phyloP scores from a whole-genome alignment of 1,284 basidiomycete genomes.

The Tilletia walkeri region DNA sequence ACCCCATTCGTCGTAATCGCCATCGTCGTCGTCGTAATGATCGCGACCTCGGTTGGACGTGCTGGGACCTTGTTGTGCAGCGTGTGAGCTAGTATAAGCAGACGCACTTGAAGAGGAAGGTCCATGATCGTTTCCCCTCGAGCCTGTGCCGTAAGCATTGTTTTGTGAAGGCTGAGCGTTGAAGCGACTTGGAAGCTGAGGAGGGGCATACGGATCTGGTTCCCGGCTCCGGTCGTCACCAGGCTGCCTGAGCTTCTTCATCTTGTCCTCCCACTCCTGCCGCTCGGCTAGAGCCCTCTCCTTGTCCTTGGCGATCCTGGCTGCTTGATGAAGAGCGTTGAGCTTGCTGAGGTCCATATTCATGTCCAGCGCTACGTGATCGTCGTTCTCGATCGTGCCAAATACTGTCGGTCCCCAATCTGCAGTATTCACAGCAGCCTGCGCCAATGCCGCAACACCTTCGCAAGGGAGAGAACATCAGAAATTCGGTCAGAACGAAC shows the following conservation, averaged over 20 bases:
- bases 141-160: no score
- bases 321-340: constrained; percentile 2
- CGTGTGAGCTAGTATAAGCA: no score
- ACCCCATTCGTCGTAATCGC: constrained; percentile 3
- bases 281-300: background rate
- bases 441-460: background rate
- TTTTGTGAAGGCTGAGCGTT: background rate
- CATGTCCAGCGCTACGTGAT: constrained; percentile 8
- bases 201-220: background rate
- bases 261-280: background rate
- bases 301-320: background rate
- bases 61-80: no score
- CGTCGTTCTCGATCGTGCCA: background rate
- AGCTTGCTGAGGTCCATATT: constrained; percentile 8
- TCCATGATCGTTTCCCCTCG: no score
- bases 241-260: background rate
- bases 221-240: background rate
- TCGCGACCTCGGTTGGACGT: no score
- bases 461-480: background rate
- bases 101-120: no score
- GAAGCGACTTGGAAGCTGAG: background rate
- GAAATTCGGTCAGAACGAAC: background rate
- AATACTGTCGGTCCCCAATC: background rate
- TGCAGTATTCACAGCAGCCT: background rate
- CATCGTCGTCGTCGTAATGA: background rate